Evolutionary conservation across 1,284 basidiomycete species (phyloP).

Genomic region (Nidula niveotomentosa): DNA sequence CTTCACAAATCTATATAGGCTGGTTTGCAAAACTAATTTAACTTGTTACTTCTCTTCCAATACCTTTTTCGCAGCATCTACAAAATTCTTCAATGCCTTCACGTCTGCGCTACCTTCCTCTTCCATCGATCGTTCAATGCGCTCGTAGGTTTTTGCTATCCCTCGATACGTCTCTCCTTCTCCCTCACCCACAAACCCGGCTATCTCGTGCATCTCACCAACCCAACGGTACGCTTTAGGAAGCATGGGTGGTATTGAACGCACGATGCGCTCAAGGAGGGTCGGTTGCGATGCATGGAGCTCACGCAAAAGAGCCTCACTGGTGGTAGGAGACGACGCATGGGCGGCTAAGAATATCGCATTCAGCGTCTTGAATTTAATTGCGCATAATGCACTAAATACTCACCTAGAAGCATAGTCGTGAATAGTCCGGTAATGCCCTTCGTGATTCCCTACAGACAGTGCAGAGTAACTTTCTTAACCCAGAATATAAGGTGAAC

Average conservation of each 20-base stretch:
- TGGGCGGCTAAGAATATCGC: constrained; percentile 41
- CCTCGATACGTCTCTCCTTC: constrained; percentile 48
- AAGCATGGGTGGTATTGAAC: constrained; percentile 44
- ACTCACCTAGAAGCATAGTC: constrained; percentile 55
- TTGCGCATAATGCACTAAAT: not conserved
- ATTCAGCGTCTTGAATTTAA: not conserved
- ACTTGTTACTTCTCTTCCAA: not conserved
- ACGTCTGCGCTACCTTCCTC: constrained; percentile 25
- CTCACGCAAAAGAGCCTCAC: constrained; percentile 49
- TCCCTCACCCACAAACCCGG: constrained; percentile 46
- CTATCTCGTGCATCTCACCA: constrained; percentile 63
- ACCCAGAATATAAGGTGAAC: not conserved
- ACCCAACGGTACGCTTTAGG: constrained; percentile 63
- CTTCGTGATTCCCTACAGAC: constrained; percentile 50
- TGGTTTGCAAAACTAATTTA: not conserved
- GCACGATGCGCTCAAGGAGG: constrained; percentile 38
- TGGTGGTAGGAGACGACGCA: constrained; percentile 56
- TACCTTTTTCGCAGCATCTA: constrained; percentile 30
- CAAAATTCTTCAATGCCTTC: constrained; percentile 43
- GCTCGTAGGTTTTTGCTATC: constrained; percentile 42
- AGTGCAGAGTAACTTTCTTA: too few species aligned
- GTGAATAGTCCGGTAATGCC: constrained; percentile 53
- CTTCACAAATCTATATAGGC: too few species aligned
- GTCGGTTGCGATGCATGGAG: constrained; percentile 44
- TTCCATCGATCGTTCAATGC: constrained; percentile 38